phyloP scores from a whole-genome alignment of 2,329 filamentous ascomycete species.

The Ampelomyces quisqualis region DNA sequence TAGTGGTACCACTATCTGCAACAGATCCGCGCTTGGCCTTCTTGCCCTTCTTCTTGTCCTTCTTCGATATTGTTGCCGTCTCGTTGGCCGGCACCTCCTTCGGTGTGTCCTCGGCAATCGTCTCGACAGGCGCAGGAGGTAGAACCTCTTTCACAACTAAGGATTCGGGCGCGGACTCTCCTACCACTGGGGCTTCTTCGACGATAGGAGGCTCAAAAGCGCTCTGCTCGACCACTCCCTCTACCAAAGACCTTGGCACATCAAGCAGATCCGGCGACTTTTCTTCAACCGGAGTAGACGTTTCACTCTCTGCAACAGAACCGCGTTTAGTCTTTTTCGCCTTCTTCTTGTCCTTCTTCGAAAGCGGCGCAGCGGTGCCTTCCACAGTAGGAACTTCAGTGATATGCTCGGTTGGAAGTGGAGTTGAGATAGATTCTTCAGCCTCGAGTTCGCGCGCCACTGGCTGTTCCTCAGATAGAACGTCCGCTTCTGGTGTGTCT shows the following conservation, averaged over 20 bases:
- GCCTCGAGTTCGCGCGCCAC: background rate
- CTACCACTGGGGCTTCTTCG: no score
- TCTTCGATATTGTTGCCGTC: slow-evolving; percentile 10
- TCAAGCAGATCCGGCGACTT: slow-evolving; percentile 6
- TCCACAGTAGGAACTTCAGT: slow-evolving; percentile 1
- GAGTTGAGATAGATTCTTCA: background rate
- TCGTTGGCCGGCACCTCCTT: slow-evolving; percentile 4
- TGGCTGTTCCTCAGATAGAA: background rate
- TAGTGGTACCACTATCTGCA: slow-evolving; percentile 11
- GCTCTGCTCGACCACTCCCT: no score
- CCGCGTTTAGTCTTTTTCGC: slow-evolving; percentile 20
- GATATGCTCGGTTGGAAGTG: background rate
- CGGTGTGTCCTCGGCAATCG: background rate
- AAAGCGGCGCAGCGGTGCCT: slow-evolving; percentile 5
- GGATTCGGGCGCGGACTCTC: no score
- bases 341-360: slow-evolving; percentile 53
- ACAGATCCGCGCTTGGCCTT: slow-evolving; percentile 24
- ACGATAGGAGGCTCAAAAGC: no score
- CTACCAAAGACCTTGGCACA: no score
- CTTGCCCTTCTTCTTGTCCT: slow-evolving; percentile 27
- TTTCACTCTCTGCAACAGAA: slow-evolving; percentile 11
- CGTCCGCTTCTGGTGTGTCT: slow-evolving; percentile 2
- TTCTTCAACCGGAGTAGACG: slow-evolving; percentile 4
- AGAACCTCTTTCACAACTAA: no score
- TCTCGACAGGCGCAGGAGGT: background rate